Percentiles rank a stretch among this genome's conserved stretches.
These are phyloP conservation scores for Syncephalastrum monosporum DNA, from an alignment of 371 early-diverging fungal species.

Conservation along the genomic window DNA sequence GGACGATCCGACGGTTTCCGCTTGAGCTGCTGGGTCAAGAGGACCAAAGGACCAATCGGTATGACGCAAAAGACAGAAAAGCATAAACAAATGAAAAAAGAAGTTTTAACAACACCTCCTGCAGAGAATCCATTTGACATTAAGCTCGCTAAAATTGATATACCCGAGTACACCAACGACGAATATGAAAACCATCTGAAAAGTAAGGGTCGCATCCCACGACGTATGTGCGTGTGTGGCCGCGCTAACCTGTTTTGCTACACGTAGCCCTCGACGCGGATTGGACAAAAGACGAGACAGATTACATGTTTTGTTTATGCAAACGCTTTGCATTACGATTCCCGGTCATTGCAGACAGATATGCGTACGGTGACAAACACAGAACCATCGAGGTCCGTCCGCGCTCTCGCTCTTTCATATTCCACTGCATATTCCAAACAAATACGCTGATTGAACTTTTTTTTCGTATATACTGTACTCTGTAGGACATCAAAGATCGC, in stretches of 20 bases:
- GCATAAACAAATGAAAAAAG: neutral
- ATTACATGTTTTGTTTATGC: constrained; percentile 78
- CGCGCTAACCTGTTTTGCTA: no score
- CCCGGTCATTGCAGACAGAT: constrained; percentile 83
- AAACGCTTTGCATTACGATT: constrained; percentile 77
- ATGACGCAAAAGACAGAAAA: neutral
- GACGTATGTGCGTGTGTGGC: neutral
- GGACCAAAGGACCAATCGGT: constrained; percentile 34
- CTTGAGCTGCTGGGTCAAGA: constrained; percentile 77
- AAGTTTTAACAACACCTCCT: neutral
- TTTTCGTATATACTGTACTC: neutral
- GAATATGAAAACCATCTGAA: constrained; percentile 65
- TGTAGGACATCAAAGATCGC: constrained; percentile 79
- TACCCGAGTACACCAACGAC: constrained; percentile 64
- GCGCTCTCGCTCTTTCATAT: neutral
- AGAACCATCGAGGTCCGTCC: constrained; percentile 34
- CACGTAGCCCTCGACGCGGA: constrained; percentile 45
- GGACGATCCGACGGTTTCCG: constrained; percentile 72
- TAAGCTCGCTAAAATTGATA: constrained; percentile 58
- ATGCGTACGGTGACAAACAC: constrained; percentile 41
- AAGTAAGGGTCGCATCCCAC: constrained; percentile 17
- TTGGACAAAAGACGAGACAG: constrained; percentile 89
- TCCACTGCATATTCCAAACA: neutral
- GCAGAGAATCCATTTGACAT: constrained; percentile 64
- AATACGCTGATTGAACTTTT: neutral